Conservation (phyloP, 192 early-diverging fungal species). For the Coemansia biformis region DNA sequence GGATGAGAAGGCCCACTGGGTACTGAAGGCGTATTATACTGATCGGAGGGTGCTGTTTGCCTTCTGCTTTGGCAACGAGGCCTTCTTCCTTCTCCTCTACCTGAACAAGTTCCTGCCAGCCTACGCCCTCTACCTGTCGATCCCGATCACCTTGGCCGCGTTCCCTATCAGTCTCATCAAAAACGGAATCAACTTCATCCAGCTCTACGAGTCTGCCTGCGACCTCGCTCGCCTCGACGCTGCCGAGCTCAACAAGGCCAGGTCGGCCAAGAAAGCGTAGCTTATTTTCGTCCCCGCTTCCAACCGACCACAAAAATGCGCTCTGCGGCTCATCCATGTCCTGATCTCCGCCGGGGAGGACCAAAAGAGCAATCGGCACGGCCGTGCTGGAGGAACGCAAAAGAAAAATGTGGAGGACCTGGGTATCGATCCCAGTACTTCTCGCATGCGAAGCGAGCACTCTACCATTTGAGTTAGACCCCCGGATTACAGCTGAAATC, state of each 20-base stretch:
- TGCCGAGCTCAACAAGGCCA: neutral
- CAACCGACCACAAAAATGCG: too few relatives aligned
- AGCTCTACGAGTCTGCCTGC: constrained; percentile 82
- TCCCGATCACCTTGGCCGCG: constrained; percentile 28
- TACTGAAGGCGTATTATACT: constrained; percentile 88
- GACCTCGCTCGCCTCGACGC: constrained; percentile 68
- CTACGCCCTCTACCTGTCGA: constrained; percentile 16
- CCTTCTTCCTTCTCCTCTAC: constrained; percentile 89
- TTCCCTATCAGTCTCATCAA: constrained; percentile 80
- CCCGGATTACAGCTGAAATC: too few relatives aligned
- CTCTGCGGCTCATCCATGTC: too few relatives aligned
- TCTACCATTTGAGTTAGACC: constrained; percentile 29
- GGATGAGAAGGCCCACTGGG: constrained; percentile 62
- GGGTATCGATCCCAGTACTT: constrained; percentile 31
- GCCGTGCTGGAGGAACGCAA: too few relatives aligned
- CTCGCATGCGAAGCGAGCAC: constrained; percentile 28
- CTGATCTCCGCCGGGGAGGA: too few relatives aligned
- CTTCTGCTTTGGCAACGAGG: constrained; percentile 88
- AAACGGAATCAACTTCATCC: constrained; percentile 90
- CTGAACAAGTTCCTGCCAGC: constrained; percentile 48
- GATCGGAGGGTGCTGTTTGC: constrained; percentile 84
- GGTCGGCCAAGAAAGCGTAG: too few relatives aligned
- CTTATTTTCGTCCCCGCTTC: too few relatives aligned
- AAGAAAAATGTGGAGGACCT: constrained; percentile 16
- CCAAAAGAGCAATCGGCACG: too few relatives aligned